These are phyloP conservation scores for Auxenochlorella pyrenoidosa DNA, from an alignment of 139 green algal species.

Conservation along the genomic window DNA sequence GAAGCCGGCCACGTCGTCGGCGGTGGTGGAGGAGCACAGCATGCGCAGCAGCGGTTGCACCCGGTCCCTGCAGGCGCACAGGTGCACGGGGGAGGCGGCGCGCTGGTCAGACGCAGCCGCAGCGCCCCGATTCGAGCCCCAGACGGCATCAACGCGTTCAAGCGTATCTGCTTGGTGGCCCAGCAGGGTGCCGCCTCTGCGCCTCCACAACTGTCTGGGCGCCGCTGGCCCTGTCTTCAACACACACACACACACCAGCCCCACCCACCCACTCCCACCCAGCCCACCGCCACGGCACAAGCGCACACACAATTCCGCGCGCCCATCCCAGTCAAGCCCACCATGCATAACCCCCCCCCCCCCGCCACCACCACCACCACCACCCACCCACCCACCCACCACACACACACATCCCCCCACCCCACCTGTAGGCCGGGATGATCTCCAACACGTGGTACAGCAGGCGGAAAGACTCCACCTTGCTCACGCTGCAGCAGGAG, in stretches of 20 bases:
- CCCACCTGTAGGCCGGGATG: constrained; percentile 72
- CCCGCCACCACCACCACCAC: background rate
- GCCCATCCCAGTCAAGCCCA: too few relatives aligned
- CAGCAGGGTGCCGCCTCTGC: too few relatives aligned
- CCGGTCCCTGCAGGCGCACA: constrained; percentile 59
- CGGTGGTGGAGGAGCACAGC: constrained; percentile 60
- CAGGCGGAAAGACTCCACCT: constrained; percentile 62
- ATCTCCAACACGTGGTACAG: constrained; percentile 82
- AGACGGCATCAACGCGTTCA: background rate
- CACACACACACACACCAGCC: too few relatives aligned
- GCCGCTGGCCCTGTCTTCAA: too few relatives aligned
- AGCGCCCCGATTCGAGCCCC: background rate
- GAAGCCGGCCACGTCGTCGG: constrained; percentile 60
- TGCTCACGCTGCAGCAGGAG: constrained; percentile 51
- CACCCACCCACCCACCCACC: background rate
- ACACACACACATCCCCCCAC: too few relatives aligned
- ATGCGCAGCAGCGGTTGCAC: constrained; percentile 73
- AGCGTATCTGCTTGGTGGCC: too few relatives aligned
- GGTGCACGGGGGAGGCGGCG: background rate
- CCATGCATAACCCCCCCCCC: too few relatives aligned
- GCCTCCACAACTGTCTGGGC: too few relatives aligned
- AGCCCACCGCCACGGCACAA: too few relatives aligned
- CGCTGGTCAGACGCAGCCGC: background rate
- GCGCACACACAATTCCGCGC: too few relatives aligned
- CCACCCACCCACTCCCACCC: too few relatives aligned